Evolutionary conservation across 2,329 filamentous ascomycete genomes (phyloP).

Genomic region (Aspergillus sp.): DNA sequence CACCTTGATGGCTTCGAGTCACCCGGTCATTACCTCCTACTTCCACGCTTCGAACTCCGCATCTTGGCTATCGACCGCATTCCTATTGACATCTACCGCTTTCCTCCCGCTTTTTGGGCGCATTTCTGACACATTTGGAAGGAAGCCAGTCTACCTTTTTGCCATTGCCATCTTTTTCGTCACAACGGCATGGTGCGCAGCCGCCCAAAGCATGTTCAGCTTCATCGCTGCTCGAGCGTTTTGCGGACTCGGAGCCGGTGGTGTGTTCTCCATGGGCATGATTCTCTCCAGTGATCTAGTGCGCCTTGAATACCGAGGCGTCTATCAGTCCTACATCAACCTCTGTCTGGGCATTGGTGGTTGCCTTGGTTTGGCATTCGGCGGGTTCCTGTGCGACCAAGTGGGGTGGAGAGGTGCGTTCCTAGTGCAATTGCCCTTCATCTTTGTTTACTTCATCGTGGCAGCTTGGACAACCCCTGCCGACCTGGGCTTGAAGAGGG

Average conservation of each 20-base stretch:
- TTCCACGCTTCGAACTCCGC: conserved; percentile 76
- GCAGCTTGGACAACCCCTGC: conserved; percentile 48
- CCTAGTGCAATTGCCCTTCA: conserved; percentile 53
- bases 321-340: conserved; percentile 48
- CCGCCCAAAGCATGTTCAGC: conserved; percentile 67
- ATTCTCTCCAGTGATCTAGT: conserved; percentile 65
- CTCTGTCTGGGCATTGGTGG: conserved; percentile 40
- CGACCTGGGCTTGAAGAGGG: conserved; percentile 49
- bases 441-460: conserved; percentile 48
- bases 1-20: conserved; percentile 78
- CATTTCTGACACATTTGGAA: conserved; percentile 71
- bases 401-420: conserved; percentile 49
- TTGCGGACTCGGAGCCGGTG: conserved; percentile 73
- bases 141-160: conserved; percentile 67
- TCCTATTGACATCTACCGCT: conserved; percentile 73
- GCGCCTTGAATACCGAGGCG: conserved; percentile 63
- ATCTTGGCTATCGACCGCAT: conserved; percentile 80
- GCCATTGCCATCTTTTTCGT: conserved; percentile 63
- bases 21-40: conserved; percentile 79
- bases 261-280: conserved; percentile 69
- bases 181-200: conserved; percentile 70
- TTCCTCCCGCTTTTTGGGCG: conserved; percentile 75
- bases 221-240: conserved; percentile 72
- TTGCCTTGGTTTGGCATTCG: conserved; percentile 43
- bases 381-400: conserved; percentile 43